Percentiles rank a stretch among this genome's conserved stretches.
Evolutionary conservation across 371 early-diverging fungal genomes (phyloP).

Genomic region (Mortierella sp.): DNA sequence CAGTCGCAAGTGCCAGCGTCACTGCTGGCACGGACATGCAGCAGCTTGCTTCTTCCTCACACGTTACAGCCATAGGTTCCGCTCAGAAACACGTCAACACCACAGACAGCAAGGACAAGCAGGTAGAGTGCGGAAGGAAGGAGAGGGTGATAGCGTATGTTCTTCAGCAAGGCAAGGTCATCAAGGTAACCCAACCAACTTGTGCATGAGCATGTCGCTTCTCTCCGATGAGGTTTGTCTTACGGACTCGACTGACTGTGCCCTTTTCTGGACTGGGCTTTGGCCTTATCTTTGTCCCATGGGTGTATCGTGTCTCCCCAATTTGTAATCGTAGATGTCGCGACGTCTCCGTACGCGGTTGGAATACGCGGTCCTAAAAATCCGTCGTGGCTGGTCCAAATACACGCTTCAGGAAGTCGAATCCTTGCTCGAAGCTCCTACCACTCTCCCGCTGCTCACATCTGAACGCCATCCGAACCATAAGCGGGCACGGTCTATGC

Average conservation of each 20-base stretch:
- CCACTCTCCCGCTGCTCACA: slow-evolving; percentile 3
- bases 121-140: slow-evolving; percentile 13
- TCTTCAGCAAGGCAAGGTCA: slow-evolving; percentile 30
- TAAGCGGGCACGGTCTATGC: neutral
- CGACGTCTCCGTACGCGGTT: slow-evolving; percentile 41
- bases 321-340: slow-evolving; percentile 28
- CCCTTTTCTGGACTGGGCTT: slow-evolving; percentile 3
- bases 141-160: slow-evolving; percentile 29
- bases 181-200: slow-evolving; percentile 19
- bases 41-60: neutral
- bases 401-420: slow-evolving; percentile 48
- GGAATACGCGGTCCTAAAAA: slow-evolving; percentile 46
- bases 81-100: neutral
- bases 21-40: no score
- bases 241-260: no score
- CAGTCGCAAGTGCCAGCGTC: no score
- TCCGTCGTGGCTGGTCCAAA: slow-evolving; percentile 50
- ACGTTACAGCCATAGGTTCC: neutral
- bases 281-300: neutral
- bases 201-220: no score
- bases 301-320: neutral
- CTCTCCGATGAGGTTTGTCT: neutral
- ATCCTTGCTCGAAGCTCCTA: slow-evolving; percentile 19
- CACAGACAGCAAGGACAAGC: neutral
- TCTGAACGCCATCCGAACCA: slow-evolving; percentile 3